Conservation (phyloP, 768 basidiomycete genomes). For the Tephrocybe sp. region DNA sequence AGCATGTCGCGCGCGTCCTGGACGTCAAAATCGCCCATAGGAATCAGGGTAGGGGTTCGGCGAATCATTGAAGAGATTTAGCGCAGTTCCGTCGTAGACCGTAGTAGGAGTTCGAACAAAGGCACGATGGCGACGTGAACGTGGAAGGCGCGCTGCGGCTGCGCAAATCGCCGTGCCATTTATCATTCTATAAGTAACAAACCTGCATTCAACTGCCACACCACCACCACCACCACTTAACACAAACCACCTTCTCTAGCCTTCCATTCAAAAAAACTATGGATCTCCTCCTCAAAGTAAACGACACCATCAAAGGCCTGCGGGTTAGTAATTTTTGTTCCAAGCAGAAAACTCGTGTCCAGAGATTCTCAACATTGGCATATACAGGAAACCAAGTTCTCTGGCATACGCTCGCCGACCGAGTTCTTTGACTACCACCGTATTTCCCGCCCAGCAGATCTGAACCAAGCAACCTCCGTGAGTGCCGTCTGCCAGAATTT, state of each 20-base stretch:
- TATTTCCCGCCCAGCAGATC: constrained; percentile 78
- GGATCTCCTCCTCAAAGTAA: constrained; percentile 65
- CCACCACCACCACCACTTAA: constrained; percentile 11
- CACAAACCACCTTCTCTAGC: constrained; percentile 9
- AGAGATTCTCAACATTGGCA: neutral
- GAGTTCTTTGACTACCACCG: constrained; percentile 88
- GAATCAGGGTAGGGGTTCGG: constrained; percentile 71
- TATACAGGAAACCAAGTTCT: constrained; percentile 72
- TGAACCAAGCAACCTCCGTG: constrained; percentile 76
- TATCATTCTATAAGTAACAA: neutral
- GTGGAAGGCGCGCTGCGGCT: constrained; percentile 16
- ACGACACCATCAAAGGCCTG: constrained; percentile 66
- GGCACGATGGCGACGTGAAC: constrained; percentile 8
- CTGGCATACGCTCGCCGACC: constrained; percentile 63
- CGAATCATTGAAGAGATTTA: constrained; percentile 56
- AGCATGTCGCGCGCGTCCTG: constrained; percentile 72
- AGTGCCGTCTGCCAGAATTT: constrained; percentile 21
- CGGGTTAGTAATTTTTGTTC: constrained; percentile 44
- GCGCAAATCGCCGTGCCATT: constrained; percentile 2
- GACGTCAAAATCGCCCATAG: constrained; percentile 73
- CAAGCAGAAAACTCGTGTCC: neutral
- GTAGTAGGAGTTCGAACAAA: constrained; percentile 18
- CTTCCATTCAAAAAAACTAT: constrained; percentile 34
- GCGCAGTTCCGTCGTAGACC: constrained; percentile 8
- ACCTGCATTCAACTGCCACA: constrained; percentile 11